Base-by-base conservation (phyloP, 441 rosid genomes). In the Adansonia madagascariensis region DNA sequence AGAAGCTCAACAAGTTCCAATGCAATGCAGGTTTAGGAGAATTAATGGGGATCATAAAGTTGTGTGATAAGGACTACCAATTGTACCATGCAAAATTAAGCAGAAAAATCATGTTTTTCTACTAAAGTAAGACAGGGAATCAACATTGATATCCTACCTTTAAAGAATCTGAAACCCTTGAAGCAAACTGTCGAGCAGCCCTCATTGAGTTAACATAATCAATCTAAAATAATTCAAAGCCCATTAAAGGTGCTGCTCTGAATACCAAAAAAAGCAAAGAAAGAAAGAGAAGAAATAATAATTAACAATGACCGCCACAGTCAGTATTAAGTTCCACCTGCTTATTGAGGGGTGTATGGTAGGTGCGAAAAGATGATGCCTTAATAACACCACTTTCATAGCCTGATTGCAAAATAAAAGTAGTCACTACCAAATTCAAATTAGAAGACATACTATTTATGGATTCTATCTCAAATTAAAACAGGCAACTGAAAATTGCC, bases 321-420 rank as follows among this genome's bases (percentile, higher is more conserved):
- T 46, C 56, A 61, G 39, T 72, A 43, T 44, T 71, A 35, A 63
- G 5, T 41, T 76, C 60, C 68, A 92, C 98, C 98, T 97, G 99
- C 82, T 91, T 93, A 86, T 93, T 92, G 75, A 97, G 95, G 43
- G 98, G 99, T 11, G 93, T 97, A 73, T 97, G 99, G 83, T 94
- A 97, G 66, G 98, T 97, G n/a, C 99, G 98, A 83, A 97, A 97
- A 10, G 98, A 94, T 73, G 99, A 94, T 73, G 98, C 99, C 84
- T 75, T 91, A 79, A 97, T 86, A 52, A 93, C 84, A 78, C 98
- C 95, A 68, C 53, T 84, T 80, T 89, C 94, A 78, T 89, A 94
- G 67, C 91, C 99, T 97, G 87, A 15, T 78, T 39, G 80, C 64
- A 78, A 70, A 17, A 71, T 50, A 50, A 35, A 64, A 50, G 20